A percentile compares a stretch with the other conserved stretches of the same genome.
Conservation (phyloP, 1,284 basidiomycete genomes). For the Fereydounia khargensis region DNA sequence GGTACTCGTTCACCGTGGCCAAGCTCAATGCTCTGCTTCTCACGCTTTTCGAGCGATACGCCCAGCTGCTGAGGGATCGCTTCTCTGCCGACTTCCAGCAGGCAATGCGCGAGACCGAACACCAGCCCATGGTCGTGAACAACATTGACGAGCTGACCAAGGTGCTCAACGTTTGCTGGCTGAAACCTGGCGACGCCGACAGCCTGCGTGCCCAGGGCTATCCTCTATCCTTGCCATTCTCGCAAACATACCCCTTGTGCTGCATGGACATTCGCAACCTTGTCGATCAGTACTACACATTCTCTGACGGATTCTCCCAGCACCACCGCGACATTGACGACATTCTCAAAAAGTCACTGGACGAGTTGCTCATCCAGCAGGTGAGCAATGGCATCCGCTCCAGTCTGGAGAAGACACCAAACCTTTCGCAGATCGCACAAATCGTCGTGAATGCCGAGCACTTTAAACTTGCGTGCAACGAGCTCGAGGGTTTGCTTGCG, state of each 20-base stretch:
- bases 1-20: slow-evolving; percentile 76
- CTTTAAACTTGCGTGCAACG: slow-evolving; percentile 79
- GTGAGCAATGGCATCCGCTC: slow-evolving; percentile 76
- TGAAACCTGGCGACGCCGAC: slow-evolving; percentile 62
- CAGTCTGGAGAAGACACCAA: slow-evolving; percentile 68
- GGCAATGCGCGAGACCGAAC: slow-evolving; percentile 77
- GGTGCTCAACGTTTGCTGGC: slow-evolving; percentile 81
- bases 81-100: slow-evolving; percentile 67
- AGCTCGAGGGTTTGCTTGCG: slow-evolving; percentile 82
- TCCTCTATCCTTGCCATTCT: slow-evolving; percentile 85
- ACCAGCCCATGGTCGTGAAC: slow-evolving; percentile 83
- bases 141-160: slow-evolving; percentile 71
- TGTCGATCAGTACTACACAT: slow-evolving; percentile 94
- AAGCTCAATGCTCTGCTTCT: slow-evolving; percentile 82
- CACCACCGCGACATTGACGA: slow-evolving; percentile 90
- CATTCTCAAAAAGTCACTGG: slow-evolving; percentile 84
- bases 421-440: slow-evolving; percentile 89
- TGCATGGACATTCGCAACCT: slow-evolving; percentile 94
- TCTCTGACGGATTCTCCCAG: slow-evolving; percentile 88
- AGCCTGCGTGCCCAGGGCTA: slow-evolving; percentile 60
- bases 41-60: slow-evolving; percentile 86
- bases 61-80: slow-evolving; percentile 75
- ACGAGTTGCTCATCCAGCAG: slow-evolving; percentile 76
- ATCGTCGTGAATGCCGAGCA: slow-evolving; percentile 91
- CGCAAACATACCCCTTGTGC: slow-evolving; percentile 88